These are phyloP conservation scores for Brassica rapa DNA, from an alignment of 345 rosid species.

Conservation along the genomic window DNA sequence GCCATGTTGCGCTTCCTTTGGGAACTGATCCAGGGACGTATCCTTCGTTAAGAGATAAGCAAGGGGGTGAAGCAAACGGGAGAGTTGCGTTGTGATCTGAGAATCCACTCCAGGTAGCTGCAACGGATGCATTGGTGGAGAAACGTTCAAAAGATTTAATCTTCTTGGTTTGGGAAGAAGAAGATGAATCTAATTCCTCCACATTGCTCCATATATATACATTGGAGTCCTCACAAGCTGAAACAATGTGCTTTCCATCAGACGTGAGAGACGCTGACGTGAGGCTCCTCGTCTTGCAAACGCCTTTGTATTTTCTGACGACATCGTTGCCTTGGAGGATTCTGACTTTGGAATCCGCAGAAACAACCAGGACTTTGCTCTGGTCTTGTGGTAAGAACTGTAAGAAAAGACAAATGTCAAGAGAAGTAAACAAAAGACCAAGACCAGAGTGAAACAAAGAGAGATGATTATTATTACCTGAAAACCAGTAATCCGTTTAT, in stretches of 20 bases:
- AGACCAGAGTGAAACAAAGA: not conserved
- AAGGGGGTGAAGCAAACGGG: constrained; percentile 51
- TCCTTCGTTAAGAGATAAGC: constrained; percentile 58
- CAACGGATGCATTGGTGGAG: constrained; percentile 71
- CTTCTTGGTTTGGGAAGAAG: constrained; percentile 44
- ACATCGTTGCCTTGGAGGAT: constrained; percentile 70
- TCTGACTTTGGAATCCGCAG: constrained; percentile 83
- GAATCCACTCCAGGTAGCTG: constrained; percentile 77
- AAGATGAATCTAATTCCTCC: constrained; percentile 31
- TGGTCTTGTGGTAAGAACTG: constrained; percentile 79
- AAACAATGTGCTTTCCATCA: constrained; percentile 79
- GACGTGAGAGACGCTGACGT: constrained; percentile 62
- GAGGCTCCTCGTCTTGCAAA: constrained; percentile 57
- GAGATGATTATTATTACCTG: constrained; percentile 53
- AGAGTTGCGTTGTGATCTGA: constrained; percentile 35
- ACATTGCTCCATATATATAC: constrained; percentile 70
- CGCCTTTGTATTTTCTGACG: constrained; percentile 64
- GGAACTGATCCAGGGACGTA: constrained; percentile 50
- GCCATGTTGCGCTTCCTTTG: constrained; percentile 64
- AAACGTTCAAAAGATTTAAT: constrained; percentile 72
- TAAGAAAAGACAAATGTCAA: constrained; percentile 5
- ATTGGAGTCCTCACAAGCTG: constrained; percentile 75
- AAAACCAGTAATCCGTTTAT: constrained; percentile 74
- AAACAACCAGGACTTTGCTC: constrained; percentile 77
- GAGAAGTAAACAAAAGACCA: constrained; percentile 6